Percentiles rank a stretch among this genome's conserved stretches.
Conservation (phyloP, 202 grass and related monocot genomes). For the Tripidium arundinaceum region DNA sequence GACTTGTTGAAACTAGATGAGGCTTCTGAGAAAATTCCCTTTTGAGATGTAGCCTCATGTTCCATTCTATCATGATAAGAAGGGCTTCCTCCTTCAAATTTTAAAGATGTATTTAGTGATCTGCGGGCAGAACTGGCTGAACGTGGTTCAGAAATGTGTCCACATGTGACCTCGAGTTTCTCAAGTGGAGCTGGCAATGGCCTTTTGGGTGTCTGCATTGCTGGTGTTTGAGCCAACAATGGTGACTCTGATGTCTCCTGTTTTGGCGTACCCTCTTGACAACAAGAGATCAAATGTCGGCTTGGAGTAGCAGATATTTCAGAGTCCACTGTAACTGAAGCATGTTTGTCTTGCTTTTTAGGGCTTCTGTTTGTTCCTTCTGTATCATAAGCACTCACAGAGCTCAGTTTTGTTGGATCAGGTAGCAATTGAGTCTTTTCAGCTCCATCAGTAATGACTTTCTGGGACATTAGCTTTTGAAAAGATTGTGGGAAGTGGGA, state of each 20-base stretch:
- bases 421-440: slow-evolving; percentile 51
- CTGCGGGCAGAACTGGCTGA: slow-evolving; percentile 68
- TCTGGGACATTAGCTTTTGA: slow-evolving; percentile 58
- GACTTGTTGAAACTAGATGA: neutral
- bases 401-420: slow-evolving; percentile 26
- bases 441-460: slow-evolving; percentile 40
- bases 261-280: slow-evolving; percentile 55
- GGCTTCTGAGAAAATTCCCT: slow-evolving; percentile 41
- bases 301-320: slow-evolving; percentile 38
- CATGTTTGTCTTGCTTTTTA: slow-evolving; percentile 24
- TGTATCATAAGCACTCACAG: slow-evolving; percentile 19
- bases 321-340: slow-evolving; percentile 8
- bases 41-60: slow-evolving; percentile 25
- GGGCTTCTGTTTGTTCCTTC: slow-evolving; percentile 16
- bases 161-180: slow-evolving; percentile 40
- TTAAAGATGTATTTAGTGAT: slow-evolving; percentile 54
- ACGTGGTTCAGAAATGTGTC: slow-evolving; percentile 47
- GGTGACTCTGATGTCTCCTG: slow-evolving; percentile 33
- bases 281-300: slow-evolving; percentile 17
- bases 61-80: slow-evolving; percentile 18
- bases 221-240: slow-evolving; percentile 49
- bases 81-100: slow-evolving; percentile 35
- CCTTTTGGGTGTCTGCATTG: slow-evolving; percentile 66
- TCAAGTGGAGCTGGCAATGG: slow-evolving; percentile 50
- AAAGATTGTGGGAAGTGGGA: slow-evolving; percentile 84